Percentiles rank a stretch among this genome's conserved stretches.
Evolutionary conservation across 441 rosid species (phyloP).

Genomic region (Gossypium trilobum): DNA sequence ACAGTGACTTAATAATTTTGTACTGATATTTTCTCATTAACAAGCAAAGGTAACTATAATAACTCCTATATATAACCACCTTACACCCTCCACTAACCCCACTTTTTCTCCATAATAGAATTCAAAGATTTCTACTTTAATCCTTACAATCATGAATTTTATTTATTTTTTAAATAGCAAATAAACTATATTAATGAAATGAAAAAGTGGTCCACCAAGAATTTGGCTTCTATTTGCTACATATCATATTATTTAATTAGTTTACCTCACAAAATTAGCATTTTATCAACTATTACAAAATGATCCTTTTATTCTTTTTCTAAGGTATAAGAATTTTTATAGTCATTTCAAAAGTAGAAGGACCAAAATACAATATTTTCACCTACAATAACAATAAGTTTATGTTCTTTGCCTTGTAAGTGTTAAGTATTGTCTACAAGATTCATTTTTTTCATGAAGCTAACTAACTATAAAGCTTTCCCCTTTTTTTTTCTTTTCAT

Average conservation of each 20-base stretch:
- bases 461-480: no score
- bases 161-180: background rate
- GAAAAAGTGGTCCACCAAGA: background rate
- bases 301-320: no score
- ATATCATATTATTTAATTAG: no score
- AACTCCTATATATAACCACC: background rate
- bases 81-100: slow-evolving; percentile 2
- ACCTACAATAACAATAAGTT: no score
- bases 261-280: no score
- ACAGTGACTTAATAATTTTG: background rate
- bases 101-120: background rate
- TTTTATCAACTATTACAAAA: no score
- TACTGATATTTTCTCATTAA: background rate
- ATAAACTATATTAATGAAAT: background rate
- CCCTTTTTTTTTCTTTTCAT: background rate
- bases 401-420: background rate
- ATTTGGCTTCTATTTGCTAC: background rate
- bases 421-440: background rate
- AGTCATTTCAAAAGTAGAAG: no score
- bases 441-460: background rate
- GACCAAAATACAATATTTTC: no score
- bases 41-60: slow-evolving; percentile 7
- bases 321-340: no score
- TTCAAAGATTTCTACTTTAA: no score
- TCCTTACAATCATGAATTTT: no score